These are phyloP conservation scores for Penicillium polonicum DNA, from an alignment of 2,329 filamentous ascomycete genomes.

Conservation along the genomic window DNA sequence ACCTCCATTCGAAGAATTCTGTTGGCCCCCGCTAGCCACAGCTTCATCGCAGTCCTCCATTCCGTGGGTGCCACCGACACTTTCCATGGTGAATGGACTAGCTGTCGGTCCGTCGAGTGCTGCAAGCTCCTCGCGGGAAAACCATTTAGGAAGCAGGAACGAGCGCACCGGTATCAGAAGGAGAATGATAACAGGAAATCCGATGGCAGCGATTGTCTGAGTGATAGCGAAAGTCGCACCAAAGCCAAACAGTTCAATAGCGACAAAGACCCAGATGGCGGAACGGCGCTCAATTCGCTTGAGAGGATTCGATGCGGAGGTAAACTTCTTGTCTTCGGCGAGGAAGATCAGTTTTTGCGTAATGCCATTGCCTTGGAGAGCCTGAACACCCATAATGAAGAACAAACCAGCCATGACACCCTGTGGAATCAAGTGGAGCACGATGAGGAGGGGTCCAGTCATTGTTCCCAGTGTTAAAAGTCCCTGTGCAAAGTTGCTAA, in stretches of 20 bases:
- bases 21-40: constrained; percentile 4
- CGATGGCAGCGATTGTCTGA: constrained; percentile 77
- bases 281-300: constrained; percentile 58
- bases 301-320: constrained; percentile 58
- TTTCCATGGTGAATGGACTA: constrained; percentile 73
- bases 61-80: constrained; percentile 64
- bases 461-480: constrained; percentile 77
- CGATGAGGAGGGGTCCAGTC: constrained; percentile 69
- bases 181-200: constrained; percentile 74
- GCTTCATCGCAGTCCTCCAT: constrained; percentile 30
- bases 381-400: constrained; percentile 81
- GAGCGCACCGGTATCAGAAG: constrained; percentile 66
- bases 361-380: constrained; percentile 73
- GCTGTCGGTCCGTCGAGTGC: constrained; percentile 72
- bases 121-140: constrained; percentile 60
- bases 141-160: constrained; percentile 61
- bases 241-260: constrained; percentile 67
- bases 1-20: constrained; percentile 12
- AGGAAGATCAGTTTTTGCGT: constrained; percentile 73
- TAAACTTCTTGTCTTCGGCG: constrained; percentile 62
- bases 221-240: constrained; percentile 79
- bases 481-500: constrained; percentile 75
- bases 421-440: constrained; percentile 75
- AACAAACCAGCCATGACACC: constrained; percentile 78
- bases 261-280: constrained; percentile 71